A percentile compares a stretch with the other conserved stretches of the same genome.
Conservation (phyloP, 768 basidiomycete species). For the Calocybe indica region DNA sequence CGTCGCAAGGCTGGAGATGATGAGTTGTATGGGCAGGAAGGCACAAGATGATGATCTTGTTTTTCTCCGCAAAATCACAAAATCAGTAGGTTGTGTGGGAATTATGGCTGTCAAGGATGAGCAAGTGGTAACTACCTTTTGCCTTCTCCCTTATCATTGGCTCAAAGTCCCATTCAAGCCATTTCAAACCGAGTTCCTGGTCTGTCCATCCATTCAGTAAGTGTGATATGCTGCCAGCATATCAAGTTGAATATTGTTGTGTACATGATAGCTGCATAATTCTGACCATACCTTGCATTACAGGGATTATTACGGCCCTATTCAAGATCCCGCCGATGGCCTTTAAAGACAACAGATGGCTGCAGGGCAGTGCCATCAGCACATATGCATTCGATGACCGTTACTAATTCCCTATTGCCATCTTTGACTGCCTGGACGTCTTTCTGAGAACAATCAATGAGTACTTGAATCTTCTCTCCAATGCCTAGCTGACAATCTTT, state of each 20-base stretch:
- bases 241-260: not conserved
- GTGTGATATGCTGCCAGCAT: slow-evolving; percentile 19
- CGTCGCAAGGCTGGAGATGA: slow-evolving; percentile 27
- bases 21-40: slow-evolving; percentile 23
- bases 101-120: slow-evolving; percentile 34
- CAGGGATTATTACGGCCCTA: slow-evolving; percentile 20
- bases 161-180: slow-evolving; percentile 20
- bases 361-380: slow-evolving; percentile 32
- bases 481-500: too few relatives aligned
- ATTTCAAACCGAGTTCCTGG: slow-evolving; percentile 19
- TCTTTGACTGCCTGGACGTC: slow-evolving; percentile 8
- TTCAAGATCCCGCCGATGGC: slow-evolving; percentile 13
- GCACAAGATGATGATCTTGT: slow-evolving; percentile 20
- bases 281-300: slow-evolving; percentile 19
- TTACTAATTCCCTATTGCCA: slow-evolving; percentile 29
- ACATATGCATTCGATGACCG: slow-evolving; percentile 37
- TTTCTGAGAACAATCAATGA: slow-evolving; percentile 13
- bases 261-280: not conserved
- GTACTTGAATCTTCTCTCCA: not conserved
- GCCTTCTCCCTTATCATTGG: slow-evolving; percentile 12
- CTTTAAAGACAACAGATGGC: slow-evolving; percentile 35
- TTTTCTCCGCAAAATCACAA: slow-evolving; percentile 16
- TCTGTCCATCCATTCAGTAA: slow-evolving; percentile 37
- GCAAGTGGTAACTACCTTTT: slow-evolving; percentile 15
- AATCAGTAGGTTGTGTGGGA: slow-evolving; percentile 29